Conservation (phyloP, 208 protist species). For the Leptomonas seymouri region DNA sequence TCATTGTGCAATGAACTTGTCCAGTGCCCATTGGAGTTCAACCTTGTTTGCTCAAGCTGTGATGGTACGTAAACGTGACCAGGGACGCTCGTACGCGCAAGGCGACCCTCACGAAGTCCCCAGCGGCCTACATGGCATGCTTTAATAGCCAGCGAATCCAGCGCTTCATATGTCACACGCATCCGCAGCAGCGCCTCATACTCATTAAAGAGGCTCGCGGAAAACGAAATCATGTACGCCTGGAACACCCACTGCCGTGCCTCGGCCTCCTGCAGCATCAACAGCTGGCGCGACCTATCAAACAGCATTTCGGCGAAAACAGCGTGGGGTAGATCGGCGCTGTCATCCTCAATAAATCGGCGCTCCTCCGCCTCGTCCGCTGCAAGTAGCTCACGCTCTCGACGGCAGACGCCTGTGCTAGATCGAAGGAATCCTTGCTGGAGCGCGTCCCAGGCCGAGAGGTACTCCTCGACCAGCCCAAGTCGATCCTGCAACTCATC, state of each 20-base stretch:
- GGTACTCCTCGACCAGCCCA: conserved; percentile 54
- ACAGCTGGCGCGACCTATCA: background rate
- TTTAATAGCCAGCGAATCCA: conserved; percentile 34
- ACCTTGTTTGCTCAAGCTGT: background rate
- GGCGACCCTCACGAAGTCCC: conserved; percentile 24
- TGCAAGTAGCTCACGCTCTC: conserved; percentile 1
- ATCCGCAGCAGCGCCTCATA: conserved; percentile 29
- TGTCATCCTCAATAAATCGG: conserved; percentile 56
- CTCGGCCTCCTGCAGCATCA: conserved; percentile 21
- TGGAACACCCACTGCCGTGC: background rate
- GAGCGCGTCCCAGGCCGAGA: conserved; percentile 18
- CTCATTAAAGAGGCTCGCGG: background rate
- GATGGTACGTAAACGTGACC: conserved; percentile 1
- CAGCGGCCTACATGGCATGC: conserved; percentile 27
- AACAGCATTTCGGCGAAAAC: conserved; percentile 33
- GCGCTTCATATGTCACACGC: conserved; percentile 19
- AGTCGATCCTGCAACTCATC: conserved; percentile 30
- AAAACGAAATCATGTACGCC: background rate
- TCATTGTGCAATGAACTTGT: background rate
- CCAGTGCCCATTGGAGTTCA: background rate
- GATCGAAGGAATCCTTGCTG: conserved; percentile 19
- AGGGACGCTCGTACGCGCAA: conserved; percentile 22
- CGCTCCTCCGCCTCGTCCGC: conserved; percentile 65
- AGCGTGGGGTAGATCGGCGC: conserved; percentile 20
- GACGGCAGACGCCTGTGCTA: conserved; percentile 7